phyloP scores from a whole-genome alignment of 805 yeast genomes.

The Candida maesae region DNA sequence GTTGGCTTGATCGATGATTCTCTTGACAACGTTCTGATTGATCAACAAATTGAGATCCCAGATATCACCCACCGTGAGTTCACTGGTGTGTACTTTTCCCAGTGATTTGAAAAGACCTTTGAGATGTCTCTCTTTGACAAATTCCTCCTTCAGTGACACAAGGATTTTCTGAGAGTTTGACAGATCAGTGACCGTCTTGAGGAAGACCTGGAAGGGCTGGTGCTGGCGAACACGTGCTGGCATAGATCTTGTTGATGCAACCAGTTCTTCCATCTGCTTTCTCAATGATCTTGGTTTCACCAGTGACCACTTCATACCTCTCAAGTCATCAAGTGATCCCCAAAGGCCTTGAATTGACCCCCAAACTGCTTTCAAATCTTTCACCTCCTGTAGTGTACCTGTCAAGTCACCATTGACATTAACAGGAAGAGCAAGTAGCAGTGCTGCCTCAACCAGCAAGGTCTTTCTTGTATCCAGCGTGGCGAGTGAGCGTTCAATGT shows the following conservation, averaged over 20 bases:
- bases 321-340: conserved; percentile 41
- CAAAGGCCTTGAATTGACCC: conserved; percentile 49
- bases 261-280: conserved; percentile 46
- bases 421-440: conserved; percentile 32
- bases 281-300: conserved; percentile 44
- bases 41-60: conserved; percentile 49
- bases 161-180: conserved; percentile 29
- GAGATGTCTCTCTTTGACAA: conserved; percentile 70
- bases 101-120: conserved; percentile 37
- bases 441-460: conserved; percentile 29
- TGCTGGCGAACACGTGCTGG: conserved; percentile 63
- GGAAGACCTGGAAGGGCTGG: conserved; percentile 62
- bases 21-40: conserved; percentile 44
- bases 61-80: conserved; percentile 39
- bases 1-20: conserved; percentile 58
- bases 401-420: conserved; percentile 28
- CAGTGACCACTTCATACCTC: conserved; percentile 44
- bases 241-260: conserved; percentile 43
- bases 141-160: conserved; percentile 47
- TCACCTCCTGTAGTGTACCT: conserved; percentile 43
- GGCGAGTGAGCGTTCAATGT: conserved; percentile 31
- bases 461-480: conserved; percentile 18
- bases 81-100: conserved; percentile 13
- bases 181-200: conserved; percentile 37
- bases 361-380: conserved; percentile 63